phyloP scores from a whole-genome alignment of 1,284 basidiomycete species.

The Ganoderma resinaceum region DNA sequence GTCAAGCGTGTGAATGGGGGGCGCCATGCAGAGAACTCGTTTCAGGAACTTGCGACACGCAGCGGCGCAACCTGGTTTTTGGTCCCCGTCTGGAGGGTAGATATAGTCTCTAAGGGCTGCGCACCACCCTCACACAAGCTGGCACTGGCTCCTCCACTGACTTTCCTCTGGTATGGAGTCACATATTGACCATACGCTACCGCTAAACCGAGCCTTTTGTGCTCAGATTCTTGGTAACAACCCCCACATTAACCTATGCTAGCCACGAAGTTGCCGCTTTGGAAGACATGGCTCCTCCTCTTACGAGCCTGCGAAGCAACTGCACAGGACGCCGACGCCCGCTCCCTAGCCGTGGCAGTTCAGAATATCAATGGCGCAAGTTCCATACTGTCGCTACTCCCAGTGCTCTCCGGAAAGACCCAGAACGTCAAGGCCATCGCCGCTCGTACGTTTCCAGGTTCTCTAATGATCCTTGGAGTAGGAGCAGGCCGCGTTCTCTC shows the following conservation, averaged over 20 bases:
- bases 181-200: background rate
- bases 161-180: background rate
- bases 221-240: background rate
- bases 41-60: background rate
- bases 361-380: constrained; percentile 27
- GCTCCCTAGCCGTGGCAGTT: constrained; percentile 21
- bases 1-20: background rate
- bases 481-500: constrained; percentile 26
- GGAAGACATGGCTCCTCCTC: constrained; percentile 16
- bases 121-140: background rate
- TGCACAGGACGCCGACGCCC: constrained; percentile 15
- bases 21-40: constrained; percentile 1
- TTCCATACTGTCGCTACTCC: constrained; percentile 23
- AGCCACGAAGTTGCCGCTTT: background rate
- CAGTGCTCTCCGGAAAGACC: constrained; percentile 24
- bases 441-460: constrained; percentile 23
- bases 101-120: background rate
- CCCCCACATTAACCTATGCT: constrained; percentile 2
- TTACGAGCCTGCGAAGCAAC: constrained; percentile 4
- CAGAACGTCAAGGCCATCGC: constrained; percentile 25
- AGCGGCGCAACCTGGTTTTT: background rate
- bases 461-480: constrained; percentile 19
- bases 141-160: background rate
- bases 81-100: background rate
- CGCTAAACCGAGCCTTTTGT: background rate